These are phyloP conservation scores for Cadophora sp. DNA, from an alignment of 2,329 filamentous ascomycete genomes.

Conservation along the genomic window DNA sequence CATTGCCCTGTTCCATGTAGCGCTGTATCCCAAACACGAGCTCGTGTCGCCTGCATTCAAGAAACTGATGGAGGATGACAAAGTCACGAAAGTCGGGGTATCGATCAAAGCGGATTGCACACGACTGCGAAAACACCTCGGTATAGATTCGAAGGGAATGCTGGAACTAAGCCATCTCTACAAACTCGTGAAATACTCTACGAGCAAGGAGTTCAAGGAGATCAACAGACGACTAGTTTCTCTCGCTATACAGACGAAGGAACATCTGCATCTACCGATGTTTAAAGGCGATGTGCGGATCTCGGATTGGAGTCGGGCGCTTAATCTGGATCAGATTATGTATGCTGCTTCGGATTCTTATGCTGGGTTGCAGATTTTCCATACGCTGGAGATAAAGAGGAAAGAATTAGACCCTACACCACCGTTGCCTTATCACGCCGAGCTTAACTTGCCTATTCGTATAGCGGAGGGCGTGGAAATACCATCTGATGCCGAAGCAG, in stretches of 20 bases:
- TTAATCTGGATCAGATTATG: conserved; percentile 70
- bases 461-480: conserved; percentile 54
- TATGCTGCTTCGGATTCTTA: conserved; percentile 88
- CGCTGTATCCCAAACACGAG: conserved; percentile 62
- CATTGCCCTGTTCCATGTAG: conserved; percentile 83
- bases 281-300: conserved; percentile 73
- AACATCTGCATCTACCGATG: conserved; percentile 75
- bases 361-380: conserved; percentile 75
- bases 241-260: conserved; percentile 72
- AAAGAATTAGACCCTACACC: conserved; percentile 71
- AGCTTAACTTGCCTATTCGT: conserved; percentile 69
- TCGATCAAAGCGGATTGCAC: conserved; percentile 74
- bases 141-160: conserved; percentile 68
- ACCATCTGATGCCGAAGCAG: conserved; percentile 37
- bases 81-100: conserved; percentile 79
- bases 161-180: conserved; percentile 87
- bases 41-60: conserved; percentile 75
- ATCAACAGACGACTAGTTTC: conserved; percentile 73
- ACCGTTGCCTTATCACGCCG: conserved; percentile 71
- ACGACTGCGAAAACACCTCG: conserved; percentile 70
- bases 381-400: conserved; percentile 73
- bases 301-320: conserved; percentile 73
- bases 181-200: conserved; percentile 74
- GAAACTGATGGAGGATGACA: conserved; percentile 72
- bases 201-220: conserved; percentile 53